phyloP scores from a whole-genome alignment of 2,329 filamentous ascomycete genomes.

The Magnaporthiopsis rhizophila region DNA sequence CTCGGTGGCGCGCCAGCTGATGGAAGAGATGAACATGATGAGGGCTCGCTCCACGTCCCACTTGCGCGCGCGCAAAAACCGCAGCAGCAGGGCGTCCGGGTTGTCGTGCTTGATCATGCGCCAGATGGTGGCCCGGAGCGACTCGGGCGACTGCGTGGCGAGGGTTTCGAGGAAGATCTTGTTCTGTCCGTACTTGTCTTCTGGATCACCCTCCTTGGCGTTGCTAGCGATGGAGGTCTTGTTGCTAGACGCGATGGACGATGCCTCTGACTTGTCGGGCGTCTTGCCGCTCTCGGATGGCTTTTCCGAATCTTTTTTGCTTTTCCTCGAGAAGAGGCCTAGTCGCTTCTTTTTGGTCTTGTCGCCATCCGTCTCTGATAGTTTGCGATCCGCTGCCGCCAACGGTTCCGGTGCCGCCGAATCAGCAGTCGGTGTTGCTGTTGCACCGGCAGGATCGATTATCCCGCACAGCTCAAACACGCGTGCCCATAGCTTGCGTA shows the following conservation, averaged over 20 bases:
- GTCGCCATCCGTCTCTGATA: constrained; percentile 27
- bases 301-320: constrained; percentile 40
- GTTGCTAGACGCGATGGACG: constrained; percentile 13
- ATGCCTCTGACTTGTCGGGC: not conserved
- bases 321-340: constrained; percentile 57
- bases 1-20: constrained; percentile 80
- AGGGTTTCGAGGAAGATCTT: constrained; percentile 81
- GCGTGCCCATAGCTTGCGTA: constrained; percentile 77
- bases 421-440: constrained; percentile 8
- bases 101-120: constrained; percentile 92
- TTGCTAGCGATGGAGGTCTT: constrained; percentile 2
- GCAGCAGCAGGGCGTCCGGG: constrained; percentile 74
- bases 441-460: constrained; percentile 23
- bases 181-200: constrained; percentile 90
- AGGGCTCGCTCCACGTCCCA: constrained; percentile 94
- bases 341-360: constrained; percentile 71
- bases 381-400: constrained; percentile 18
- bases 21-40: constrained; percentile 88
- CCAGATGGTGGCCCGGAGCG: constrained; percentile 79
- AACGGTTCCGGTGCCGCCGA: constrained; percentile 9
- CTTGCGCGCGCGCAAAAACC: constrained; percentile 82
- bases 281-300: constrained; percentile 22
- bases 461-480: constrained; percentile 71
- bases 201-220: constrained; percentile 35
- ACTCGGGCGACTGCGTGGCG: constrained; percentile 66